These are phyloP conservation scores for Sedum album DNA, from an alignment of 164 flowering plant species.

Conservation along the genomic window DNA sequence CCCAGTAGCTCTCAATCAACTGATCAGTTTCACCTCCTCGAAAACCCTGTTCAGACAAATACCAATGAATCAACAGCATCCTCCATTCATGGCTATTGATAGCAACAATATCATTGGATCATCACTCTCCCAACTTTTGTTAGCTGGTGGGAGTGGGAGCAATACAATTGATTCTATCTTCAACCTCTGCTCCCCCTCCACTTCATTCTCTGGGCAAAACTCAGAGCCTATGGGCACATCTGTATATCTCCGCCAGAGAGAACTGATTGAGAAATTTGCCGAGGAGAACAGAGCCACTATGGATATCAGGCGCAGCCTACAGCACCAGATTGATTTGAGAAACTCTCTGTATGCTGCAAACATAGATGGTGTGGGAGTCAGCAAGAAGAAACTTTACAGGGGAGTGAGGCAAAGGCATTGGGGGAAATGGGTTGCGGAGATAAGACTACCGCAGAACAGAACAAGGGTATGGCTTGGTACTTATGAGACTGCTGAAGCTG, in stretches of 20 bases:
- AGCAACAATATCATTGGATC: constrained; percentile 5
- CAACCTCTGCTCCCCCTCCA: constrained; percentile 31
- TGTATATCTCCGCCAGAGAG: constrained; percentile 65
- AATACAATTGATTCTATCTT: constrained; percentile 64
- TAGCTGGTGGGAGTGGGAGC: constrained; percentile 20
- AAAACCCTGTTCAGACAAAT: background rate
- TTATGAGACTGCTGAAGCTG: constrained; percentile 79
- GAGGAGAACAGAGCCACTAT: constrained; percentile 22
- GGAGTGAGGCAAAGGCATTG: constrained; percentile 98
- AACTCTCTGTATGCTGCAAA: constrained; percentile 9
- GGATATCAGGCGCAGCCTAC: background rate
- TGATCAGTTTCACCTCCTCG: background rate
- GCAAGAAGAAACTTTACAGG: constrained; percentile 70
- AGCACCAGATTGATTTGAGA: constrained; percentile 12
- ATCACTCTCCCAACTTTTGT: constrained; percentile 1
- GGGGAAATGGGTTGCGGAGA: constrained; percentile 99
- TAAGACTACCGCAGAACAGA: constrained; percentile 84
- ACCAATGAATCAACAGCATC: background rate
- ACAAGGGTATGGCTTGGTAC: constrained; percentile 93
- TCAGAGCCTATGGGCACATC: constrained; percentile 66
- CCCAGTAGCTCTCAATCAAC: background rate
- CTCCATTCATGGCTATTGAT: constrained; percentile 8
- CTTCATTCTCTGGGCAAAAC: too few species aligned
- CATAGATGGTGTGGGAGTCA: constrained; percentile 9
- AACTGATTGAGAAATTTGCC: constrained; percentile 45